A percentile compares a stretch with the other conserved stretches of the same genome.
phyloP scores from a whole-genome alignment of 768 basidiomycete species.

The Macrocybe gigantea region DNA sequence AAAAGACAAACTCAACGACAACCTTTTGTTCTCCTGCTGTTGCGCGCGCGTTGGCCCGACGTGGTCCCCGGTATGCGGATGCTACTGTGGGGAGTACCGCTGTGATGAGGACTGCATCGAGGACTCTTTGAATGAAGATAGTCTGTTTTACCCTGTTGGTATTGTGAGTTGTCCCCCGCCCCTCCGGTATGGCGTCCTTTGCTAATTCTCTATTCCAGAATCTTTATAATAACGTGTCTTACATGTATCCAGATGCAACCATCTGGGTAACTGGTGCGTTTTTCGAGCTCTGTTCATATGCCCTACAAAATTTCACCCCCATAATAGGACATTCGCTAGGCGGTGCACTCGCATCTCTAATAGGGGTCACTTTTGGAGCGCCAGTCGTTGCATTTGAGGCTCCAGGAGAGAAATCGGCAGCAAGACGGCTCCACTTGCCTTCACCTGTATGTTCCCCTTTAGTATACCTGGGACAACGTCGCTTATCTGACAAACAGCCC shows the following conservation, averaged over 20 bases:
- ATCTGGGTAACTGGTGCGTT: constrained; percentile 79
- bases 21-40: constrained; percentile 93
- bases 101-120: constrained; percentile 84
- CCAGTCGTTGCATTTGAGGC: constrained; percentile 91
- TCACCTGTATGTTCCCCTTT: constrained; percentile 51
- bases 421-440: constrained; percentile 80
- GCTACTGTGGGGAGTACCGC: constrained; percentile 66
- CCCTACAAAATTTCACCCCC: neutral
- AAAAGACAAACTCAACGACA: constrained; percentile 95
- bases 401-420: constrained; percentile 66
- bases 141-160: constrained; percentile 84
- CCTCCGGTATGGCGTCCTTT: neutral
- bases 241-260: constrained; percentile 82
- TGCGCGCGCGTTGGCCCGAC: constrained; percentile 93
- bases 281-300: neutral
- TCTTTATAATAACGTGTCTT: constrained; percentile 87
- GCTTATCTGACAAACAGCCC: constrained; percentile 35
- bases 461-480: neutral
- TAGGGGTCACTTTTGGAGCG: constrained; percentile 87
- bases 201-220: constrained; percentile 43
- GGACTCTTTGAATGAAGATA: constrained; percentile 69
- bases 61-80: constrained; percentile 91
- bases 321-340: constrained; percentile 67
- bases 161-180: constrained; percentile 45
- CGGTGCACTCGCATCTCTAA: constrained; percentile 76